Evolutionary conservation across 2,329 filamentous ascomycete genomes (phyloP).

Genomic region (Colletotrichum sp.): DNA sequence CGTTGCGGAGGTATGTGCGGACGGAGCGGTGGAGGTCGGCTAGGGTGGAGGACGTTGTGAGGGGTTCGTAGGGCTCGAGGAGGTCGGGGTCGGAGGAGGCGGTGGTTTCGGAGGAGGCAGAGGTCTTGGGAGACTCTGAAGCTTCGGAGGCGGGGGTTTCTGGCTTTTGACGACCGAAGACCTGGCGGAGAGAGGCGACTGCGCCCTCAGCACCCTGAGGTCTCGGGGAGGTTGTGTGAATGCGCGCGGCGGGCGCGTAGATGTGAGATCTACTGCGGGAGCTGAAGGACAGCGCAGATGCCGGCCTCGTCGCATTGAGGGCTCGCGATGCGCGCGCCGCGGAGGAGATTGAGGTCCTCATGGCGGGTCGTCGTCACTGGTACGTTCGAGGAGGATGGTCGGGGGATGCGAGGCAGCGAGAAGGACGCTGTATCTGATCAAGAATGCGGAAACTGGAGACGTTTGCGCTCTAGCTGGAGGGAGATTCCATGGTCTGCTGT

Average conservation of each 20-base stretch:
- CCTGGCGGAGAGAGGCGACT: neutral
- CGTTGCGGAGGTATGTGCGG: neutral
- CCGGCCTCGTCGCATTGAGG: neutral
- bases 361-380: neutral
- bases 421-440: accelerated
- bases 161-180: neutral
- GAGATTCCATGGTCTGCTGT: neutral
- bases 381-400: neutral
- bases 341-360: neutral
- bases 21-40: neutral
- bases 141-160: neutral
- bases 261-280: neutral
- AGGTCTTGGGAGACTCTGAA: neutral
- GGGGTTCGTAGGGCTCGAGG: neutral
- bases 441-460: neutral
- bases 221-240: constrained; percentile 11
- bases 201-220: neutral
- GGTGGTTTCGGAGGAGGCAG: neutral
- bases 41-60: neutral
- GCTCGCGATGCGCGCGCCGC: neutral
- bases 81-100: neutral
- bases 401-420: too few relatives aligned
- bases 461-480: neutral
- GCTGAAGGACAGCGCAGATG: neutral
- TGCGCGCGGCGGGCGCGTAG: neutral